Evolutionary conservation across 495 filamentous ascomycete genomes (phyloP).

Genomic region (Penicillium salamii): DNA sequence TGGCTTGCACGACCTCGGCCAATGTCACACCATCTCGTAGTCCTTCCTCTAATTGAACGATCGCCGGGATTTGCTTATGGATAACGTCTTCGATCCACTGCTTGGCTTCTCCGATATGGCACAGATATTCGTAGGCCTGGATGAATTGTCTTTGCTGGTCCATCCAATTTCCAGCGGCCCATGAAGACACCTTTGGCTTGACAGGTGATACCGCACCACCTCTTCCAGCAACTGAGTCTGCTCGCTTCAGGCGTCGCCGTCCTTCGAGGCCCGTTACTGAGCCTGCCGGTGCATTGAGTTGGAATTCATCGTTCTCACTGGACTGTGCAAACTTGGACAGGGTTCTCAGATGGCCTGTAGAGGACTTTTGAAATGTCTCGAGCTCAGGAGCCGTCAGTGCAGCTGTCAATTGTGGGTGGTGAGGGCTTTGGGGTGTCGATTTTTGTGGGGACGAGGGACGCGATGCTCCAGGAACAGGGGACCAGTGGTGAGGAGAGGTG

Average conservation of each 20-base stretch:
- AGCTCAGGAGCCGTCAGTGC: slow-evolving; percentile 68
- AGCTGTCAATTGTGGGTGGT: slow-evolving; percentile 38
- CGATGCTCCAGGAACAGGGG: slow-evolving; percentile 28
- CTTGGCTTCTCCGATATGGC: slow-evolving; percentile 98
- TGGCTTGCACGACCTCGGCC: slow-evolving; percentile 90
- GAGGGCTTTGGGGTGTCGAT: slow-evolving; percentile 40
- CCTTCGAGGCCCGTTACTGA: slow-evolving; percentile 88
- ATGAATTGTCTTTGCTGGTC: slow-evolving; percentile 95
- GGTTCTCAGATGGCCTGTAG: slow-evolving; percentile 83
- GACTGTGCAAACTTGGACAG: slow-evolving; percentile 81
- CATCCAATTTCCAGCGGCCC: slow-evolving; percentile 95
- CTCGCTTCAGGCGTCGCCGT: slow-evolving; percentile 75
- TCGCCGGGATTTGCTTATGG: slow-evolving; percentile 82
- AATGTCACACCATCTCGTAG: slow-evolving; percentile 91
- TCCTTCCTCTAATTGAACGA: slow-evolving; percentile 94
- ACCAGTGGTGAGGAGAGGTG: slow-evolving; percentile 30
- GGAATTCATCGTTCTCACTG: slow-evolving; percentile 72
- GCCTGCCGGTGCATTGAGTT: slow-evolving; percentile 66
- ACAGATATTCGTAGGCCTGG: slow-evolving; percentile 97
- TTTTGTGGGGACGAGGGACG: slow-evolving; percentile 41
- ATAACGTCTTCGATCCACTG: slow-evolving; percentile 99
- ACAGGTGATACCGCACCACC: slow-evolving; percentile 41
- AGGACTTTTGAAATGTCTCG: slow-evolving; percentile 73
- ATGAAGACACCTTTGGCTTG: slow-evolving; percentile 57
- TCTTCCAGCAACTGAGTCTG: slow-evolving; percentile 54